phyloP scores from a whole-genome alignment of 495 filamentous ascomycete species.

The Daldinia concentrica region DNA sequence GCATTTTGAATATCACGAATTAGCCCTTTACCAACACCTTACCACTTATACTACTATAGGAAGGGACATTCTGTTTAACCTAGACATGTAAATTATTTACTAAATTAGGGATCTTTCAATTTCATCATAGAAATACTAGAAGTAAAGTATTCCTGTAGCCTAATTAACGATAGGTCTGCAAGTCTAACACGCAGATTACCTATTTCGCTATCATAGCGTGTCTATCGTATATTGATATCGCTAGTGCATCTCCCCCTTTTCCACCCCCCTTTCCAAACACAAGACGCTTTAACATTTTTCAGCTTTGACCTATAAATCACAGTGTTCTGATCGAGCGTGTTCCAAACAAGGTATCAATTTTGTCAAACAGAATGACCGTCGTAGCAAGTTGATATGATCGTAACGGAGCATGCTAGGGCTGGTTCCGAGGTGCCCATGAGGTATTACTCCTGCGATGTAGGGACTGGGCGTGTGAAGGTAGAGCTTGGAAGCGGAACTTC shows the following conservation, averaged over 20 bases:
- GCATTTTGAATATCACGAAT: too few species aligned
- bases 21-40: too few species aligned
- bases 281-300: neutral
- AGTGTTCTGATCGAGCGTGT: neutral
- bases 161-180: too few species aligned
- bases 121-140: too few species aligned
- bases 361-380: neutral
- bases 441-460: neutral
- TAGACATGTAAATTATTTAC: too few species aligned
- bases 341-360: neutral
- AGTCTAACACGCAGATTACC: too few species aligned
- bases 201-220: neutral
- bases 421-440: neutral
- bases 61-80: too few species aligned
- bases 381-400: neutral
- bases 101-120: too few species aligned
- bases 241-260: neutral
- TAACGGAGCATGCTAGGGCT: neutral
- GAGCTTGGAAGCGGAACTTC: slow-evolving; percentile 9
- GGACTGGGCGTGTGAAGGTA: neutral
- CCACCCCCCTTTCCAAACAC: neutral
- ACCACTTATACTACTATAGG: too few species aligned
- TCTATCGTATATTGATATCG: neutral
- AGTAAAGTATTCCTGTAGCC: too few species aligned
- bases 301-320: neutral